A percentile compares a stretch with the other conserved stretches of the same genome.
Evolutionary conservation across 2,329 filamentous ascomycete species (phyloP).

Genomic region (Penicillium paneum): DNA sequence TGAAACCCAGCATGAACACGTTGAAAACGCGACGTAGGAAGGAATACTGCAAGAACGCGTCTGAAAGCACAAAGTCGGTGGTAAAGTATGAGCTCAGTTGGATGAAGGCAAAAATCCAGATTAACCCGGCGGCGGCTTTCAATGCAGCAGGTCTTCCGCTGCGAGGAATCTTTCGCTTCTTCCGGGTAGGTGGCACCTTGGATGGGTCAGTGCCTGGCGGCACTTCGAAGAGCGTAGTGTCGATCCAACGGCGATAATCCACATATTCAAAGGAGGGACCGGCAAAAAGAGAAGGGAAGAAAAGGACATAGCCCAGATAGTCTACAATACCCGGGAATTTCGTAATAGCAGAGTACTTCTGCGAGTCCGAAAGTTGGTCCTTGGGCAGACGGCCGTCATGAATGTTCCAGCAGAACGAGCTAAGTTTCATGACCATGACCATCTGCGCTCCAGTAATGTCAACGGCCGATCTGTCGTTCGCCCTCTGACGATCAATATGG

Average conservation of each 20-base stretch:
- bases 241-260: conserved; percentile 89
- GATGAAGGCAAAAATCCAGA: conserved; percentile 78
- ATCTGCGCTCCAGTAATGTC: conserved; percentile 96
- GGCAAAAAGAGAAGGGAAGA: conserved; percentile 86
- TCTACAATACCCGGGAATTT: conserved; percentile 74
- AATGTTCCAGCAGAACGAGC: conserved; percentile 96
- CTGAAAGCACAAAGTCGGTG: conserved; percentile 60
- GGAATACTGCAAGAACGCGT: conserved; percentile 63
- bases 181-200: conserved; percentile 79
- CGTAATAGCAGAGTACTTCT: conserved; percentile 75
- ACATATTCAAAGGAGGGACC: conserved; percentile 93
- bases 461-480: conserved; percentile 61
- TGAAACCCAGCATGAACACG: conserved; percentile 79
- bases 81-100: conserved; percentile 67
- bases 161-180: conserved; percentile 87
- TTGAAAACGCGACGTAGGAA: conserved; percentile 72
- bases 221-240: conserved; percentile 90
- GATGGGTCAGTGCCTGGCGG: conserved; percentile 76
- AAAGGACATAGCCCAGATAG: conserved; percentile 86
- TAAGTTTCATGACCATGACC: conserved; percentile 97
- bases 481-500: conserved; percentile 77
- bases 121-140: conserved; percentile 69
- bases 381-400: conserved; percentile 82
- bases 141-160: conserved; percentile 79
- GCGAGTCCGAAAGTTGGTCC: conserved; percentile 76